Evolutionary conservation across 495 filamentous ascomycete species (phyloP), one percentile per base, ranked within the genome.

Genomic region (Poronia punctata): DNA sequence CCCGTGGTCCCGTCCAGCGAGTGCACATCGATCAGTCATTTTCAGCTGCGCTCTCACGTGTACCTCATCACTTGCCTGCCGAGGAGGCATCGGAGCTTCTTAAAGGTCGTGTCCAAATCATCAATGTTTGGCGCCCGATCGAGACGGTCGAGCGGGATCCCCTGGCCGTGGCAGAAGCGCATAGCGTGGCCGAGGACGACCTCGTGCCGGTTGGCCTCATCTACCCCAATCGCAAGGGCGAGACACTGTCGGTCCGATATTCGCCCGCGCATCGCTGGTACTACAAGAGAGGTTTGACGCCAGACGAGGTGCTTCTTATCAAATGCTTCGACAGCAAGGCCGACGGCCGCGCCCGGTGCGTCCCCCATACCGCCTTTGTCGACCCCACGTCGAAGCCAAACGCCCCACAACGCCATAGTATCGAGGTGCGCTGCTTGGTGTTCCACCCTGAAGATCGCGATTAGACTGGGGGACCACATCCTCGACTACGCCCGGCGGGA

Each of bases 101-200:
- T 5, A 68, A 78, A 48, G 74, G 74, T 16, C 72, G 82, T 6
- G 80, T 77, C 52, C 81, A 86, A 54, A 83, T 86, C 55, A 84
- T 88, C 64, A 87, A 87, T 47, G 82, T 86, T 41, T 86, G 82
- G 83, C 77, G 83, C 0, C 82, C 83, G 1, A 84, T 86, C 49
- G 72, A 73, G 44, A 71, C 70, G 0, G 75, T 85, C 33, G 54
- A 65, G 23, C 73, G 74, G 28, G 79, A 84, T 49, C 80, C 81
- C 0, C 62, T 85, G 0, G 72, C 71, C 3, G 64, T 84, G 12
- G 79, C 79, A 0, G 77, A 83, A 35, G 76, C 77, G 5, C 43
- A 59, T 7, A 74, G 75, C 0, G 77, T 89, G 3, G 40, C 57
- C 0, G 77, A 85, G 32, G 70, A 65, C 2, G 86, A 92, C 49